Evolutionary conservation across 1,284 basidiomycete genomes (phyloP), one percentile per base, ranked within the genome.

Genomic region (Grifola frondosa): DNA sequence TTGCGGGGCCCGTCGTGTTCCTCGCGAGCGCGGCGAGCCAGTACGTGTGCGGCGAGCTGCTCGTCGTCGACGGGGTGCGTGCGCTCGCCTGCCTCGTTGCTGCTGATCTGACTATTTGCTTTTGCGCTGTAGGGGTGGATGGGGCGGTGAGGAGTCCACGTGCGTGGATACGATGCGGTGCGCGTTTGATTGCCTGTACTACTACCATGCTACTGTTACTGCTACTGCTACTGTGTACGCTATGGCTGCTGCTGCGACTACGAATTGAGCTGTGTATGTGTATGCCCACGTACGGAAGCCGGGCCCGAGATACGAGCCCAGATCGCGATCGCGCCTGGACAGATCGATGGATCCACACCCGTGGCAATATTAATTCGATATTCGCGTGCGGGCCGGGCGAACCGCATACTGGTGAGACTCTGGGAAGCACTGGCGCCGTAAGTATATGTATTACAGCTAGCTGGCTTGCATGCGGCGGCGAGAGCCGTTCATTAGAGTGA

Each of bases 1-100:
- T 97, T 68, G 91, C 88, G 24, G 94, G 94, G 6, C 88, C 91
- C 0, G 68, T 90, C 40, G 81, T 97, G n/a, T 97, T 91, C 69
- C 81, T 97, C 25, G 89, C 93, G 5, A 90, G 88, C 54, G 68
- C 68, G 33, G 94, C 92, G 1, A 90, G 88, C 57, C 83, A 91
- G 64, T 97, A 97, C 60, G 81, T 97, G 15, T 91, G 84, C 50
- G 95, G 95, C 32, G 94, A 97, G 66, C 74, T 88, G 21, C 63
- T 90, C 22, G 77, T 89, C 40, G 84, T 90, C 46, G 88, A 91
- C 56, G 88, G 88, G 37, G 88, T 77, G 49, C 62, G 73, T 62
- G n/a, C n/a, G n/a, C n/a, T n/a, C n/a, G n/a, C n/a, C 36, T 31
- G 36, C 17, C 48, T 39, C 35, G 39, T 46, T 44, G 44, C 34